phyloP scores from a whole-genome alignment of 306 rosid genomes.

The Fagus sylvatica region DNA sequence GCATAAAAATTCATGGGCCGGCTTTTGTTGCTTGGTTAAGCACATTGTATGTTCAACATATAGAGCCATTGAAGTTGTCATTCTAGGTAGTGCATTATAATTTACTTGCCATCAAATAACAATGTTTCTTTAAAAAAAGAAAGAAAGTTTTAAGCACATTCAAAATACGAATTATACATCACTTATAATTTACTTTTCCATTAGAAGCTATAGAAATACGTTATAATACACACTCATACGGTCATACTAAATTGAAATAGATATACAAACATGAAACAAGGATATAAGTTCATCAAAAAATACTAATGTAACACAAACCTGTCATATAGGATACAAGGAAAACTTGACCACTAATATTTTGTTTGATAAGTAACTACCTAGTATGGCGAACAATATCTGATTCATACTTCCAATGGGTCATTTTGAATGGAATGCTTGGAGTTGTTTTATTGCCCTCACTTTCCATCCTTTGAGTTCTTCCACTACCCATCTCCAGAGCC shows the following conservation, averaged over 20 bases:
- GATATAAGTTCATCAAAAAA: background rate
- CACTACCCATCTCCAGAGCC: conserved; percentile 15
- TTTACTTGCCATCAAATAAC: too few species aligned
- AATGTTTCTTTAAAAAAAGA: too few species aligned
- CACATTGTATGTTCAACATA: too few species aligned
- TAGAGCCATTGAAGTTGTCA: too few species aligned
- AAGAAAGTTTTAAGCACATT: too few species aligned
- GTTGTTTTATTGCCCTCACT: background rate
- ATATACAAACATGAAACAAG: background rate
- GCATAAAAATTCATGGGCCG: too few species aligned
- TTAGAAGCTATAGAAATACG: background rate
- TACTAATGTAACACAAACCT: background rate
- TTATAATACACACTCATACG: background rate
- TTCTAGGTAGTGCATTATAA: too few species aligned
- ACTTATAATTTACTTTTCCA: too few species aligned
- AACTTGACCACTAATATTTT: background rate
- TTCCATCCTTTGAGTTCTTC: background rate
- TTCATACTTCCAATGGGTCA: background rate
- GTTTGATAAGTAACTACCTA: background rate
- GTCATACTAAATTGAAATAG: background rate
- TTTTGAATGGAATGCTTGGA: background rate
- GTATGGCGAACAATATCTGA: background rate
- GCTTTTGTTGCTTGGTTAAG: too few species aligned
- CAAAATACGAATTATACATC: too few species aligned
- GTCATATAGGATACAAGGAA: background rate